Percentiles rank a stretch among this genome's conserved stretches.
These are phyloP conservation scores for Dictyostelium brefeldianum DNA, from an alignment of 78 protist species.

Conservation along the genomic window DNA sequence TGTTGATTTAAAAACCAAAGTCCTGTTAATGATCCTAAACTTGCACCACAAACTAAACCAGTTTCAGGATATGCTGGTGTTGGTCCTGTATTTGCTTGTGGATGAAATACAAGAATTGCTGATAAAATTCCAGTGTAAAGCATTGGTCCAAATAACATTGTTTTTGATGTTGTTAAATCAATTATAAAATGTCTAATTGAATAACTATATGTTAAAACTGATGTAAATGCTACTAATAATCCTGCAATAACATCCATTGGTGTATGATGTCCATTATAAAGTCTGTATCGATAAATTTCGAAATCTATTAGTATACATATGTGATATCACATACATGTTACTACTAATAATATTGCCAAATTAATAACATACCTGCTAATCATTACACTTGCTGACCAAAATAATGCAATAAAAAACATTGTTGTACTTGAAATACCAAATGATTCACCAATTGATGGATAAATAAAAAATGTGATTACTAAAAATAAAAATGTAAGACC, in stretches of 20 bases:
- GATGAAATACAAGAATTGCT: constrained; percentile 32
- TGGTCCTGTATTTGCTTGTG: constrained; percentile 55
- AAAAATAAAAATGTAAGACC: constrained; percentile 50
- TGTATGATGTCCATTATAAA: constrained; percentile 73
- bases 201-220: background rate
- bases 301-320: too few species aligned
- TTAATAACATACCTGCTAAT: constrained; percentile 8
- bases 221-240: constrained; percentile 1
- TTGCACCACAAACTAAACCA: constrained; percentile 64
- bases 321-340: too few species aligned
- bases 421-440: background rate
- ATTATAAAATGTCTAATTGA: background rate
- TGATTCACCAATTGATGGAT: background rate
- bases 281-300: background rate
- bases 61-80: constrained; percentile 80
- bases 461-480: background rate
- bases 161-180: background rate
- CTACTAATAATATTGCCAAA: too few species aligned
- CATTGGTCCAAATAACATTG: constrained; percentile 16
- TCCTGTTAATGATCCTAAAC: constrained; percentile 23
- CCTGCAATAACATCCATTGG: constrained; percentile 78
- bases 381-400: constrained; percentile 40
- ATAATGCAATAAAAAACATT: background rate
- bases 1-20: constrained; percentile 13
- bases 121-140: background rate